These are phyloP conservation scores for Arxiozyma slooffiae DNA, from an alignment of 1,139 yeast species.

Conservation along the genomic window DNA sequence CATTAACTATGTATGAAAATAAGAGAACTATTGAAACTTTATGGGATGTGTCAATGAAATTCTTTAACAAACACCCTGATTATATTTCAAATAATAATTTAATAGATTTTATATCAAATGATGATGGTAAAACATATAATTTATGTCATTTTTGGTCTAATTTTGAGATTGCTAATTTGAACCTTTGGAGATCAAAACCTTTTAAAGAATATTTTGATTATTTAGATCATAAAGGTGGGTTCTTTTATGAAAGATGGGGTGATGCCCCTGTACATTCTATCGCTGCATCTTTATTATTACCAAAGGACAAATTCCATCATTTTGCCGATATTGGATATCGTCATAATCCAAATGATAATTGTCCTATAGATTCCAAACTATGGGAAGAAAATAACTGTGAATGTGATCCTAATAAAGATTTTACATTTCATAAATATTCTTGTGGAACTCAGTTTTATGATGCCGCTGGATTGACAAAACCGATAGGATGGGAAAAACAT, in stretches of 20 bases:
- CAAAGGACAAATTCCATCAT: constrained; percentile 56
- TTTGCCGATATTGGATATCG: constrained; percentile 60
- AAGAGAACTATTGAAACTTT: constrained; percentile 65
- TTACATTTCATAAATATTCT: constrained; percentile 54
- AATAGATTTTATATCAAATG: constrained; percentile 57
- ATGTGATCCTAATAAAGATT: constrained; percentile 58
- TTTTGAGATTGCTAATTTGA: constrained; percentile 67
- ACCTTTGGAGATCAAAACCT: constrained; percentile 66
- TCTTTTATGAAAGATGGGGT: constrained; percentile 89
- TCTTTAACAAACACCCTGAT: constrained; percentile 55
- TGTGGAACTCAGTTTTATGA: constrained; percentile 49
- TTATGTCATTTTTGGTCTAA: constrained; percentile 85
- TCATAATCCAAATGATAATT: constrained; percentile 53
- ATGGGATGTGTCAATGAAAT: constrained; percentile 68
- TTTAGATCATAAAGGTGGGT: constrained; percentile 76
- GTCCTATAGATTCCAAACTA: constrained; percentile 49
- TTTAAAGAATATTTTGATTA: constrained; percentile 58
- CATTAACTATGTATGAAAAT: constrained; percentile 78
- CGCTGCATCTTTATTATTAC: constrained; percentile 71
- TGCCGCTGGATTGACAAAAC: constrained; percentile 41
- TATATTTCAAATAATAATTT: constrained; percentile 56
- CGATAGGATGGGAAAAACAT: constrained; percentile 18
- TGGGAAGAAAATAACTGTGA: constrained; percentile 46
- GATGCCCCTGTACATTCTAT: constrained; percentile 87
- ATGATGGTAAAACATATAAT: constrained; percentile 57